These are phyloP conservation scores for Thielaviopsis musarum DNA, from an alignment of 2,329 filamentous ascomycete genomes.

Conservation along the genomic window DNA sequence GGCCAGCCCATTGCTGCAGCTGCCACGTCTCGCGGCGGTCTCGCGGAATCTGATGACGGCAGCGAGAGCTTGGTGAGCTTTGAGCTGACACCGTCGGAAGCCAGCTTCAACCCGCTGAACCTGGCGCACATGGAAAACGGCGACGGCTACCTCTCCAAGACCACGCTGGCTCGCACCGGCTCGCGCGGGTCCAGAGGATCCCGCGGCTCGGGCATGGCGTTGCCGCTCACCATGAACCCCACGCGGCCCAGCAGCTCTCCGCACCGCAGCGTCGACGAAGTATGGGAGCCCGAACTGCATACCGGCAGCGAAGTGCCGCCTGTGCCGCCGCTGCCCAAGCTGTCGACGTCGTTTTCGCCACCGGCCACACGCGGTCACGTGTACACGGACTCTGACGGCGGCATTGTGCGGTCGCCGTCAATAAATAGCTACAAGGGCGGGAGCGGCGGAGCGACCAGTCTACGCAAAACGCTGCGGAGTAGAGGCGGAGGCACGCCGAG, in stretches of 20 bases:
- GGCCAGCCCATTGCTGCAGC: constrained; percentile 28
- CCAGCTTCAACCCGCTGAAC: constrained; percentile 37
- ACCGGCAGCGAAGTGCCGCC: constrained; percentile 31
- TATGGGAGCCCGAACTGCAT: constrained; percentile 15
- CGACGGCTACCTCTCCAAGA: constrained; percentile 8
- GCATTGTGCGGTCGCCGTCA: constrained; percentile 5
- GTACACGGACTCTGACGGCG: background rate
- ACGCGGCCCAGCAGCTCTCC: constrained; percentile 13
- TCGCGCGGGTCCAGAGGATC: constrained; percentile 11
- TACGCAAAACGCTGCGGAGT: constrained; percentile 6
- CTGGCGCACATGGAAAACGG: constrained; percentile 6
- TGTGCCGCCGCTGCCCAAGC: constrained; percentile 35
- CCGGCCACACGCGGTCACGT: constrained; percentile 14
- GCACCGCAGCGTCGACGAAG: constrained; percentile 17
- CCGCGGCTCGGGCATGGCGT: constrained; percentile 8
- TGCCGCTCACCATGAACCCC: constrained; percentile 28
- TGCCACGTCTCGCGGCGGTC: constrained; percentile 20
- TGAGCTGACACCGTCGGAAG: constrained; percentile 49
- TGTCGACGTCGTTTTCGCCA: constrained; percentile 13
- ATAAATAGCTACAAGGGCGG: constrained; percentile 4
- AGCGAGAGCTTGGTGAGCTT: constrained; percentile 56
- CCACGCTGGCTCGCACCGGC: constrained; percentile 23
- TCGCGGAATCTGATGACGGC: constrained; percentile 30
- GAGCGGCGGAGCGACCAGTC: background rate
- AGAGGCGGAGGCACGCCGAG: background rate